These are phyloP conservation scores for Aspergillus kassunensis DNA, from an alignment of 495 filamentous ascomycete genomes.

Conservation along the genomic window DNA sequence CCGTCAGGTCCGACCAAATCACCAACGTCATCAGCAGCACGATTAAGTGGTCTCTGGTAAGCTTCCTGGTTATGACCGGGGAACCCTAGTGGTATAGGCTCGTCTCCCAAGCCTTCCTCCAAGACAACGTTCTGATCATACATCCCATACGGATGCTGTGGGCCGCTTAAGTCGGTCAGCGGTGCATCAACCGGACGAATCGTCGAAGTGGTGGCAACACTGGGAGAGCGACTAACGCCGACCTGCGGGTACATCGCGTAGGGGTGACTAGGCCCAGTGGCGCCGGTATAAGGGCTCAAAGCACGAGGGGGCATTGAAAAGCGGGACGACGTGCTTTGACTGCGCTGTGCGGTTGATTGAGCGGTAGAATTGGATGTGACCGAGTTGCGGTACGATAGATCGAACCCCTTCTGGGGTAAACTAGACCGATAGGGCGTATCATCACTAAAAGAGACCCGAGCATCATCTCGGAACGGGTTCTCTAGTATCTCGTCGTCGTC, in stretches of 20 bases:
- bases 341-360: constrained; percentile 32
- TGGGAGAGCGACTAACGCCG: constrained; percentile 56
- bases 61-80: constrained; percentile 52
- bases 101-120: constrained; percentile 43
- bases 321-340: constrained; percentile 42
- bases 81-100: constrained; percentile 69
- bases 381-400: constrained; percentile 34
- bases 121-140: constrained; percentile 70
- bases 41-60: constrained; percentile 68
- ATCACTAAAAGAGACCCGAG: constrained; percentile 36
- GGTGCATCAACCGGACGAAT: constrained; percentile 54
- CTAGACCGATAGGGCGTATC: constrained; percentile 36
- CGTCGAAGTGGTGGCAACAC: constrained; percentile 60
- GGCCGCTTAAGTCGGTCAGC: constrained; percentile 59
- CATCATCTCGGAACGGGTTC: constrained; percentile 43
- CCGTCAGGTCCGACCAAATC: constrained; percentile 88
- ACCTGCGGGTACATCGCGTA: constrained; percentile 55
- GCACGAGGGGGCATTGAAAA: constrained; percentile 43
- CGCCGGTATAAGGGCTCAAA: constrained; percentile 51
- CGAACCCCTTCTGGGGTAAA: constrained; percentile 37
- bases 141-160: constrained; percentile 84
- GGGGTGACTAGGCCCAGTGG: constrained; percentile 53
- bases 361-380: constrained; percentile 30
- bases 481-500: constrained; percentile 27
- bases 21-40: constrained; percentile 77